Base-by-base conservation (phyloP, 345 rosid genomes). In the Abelmoschus esculentus region DNA sequence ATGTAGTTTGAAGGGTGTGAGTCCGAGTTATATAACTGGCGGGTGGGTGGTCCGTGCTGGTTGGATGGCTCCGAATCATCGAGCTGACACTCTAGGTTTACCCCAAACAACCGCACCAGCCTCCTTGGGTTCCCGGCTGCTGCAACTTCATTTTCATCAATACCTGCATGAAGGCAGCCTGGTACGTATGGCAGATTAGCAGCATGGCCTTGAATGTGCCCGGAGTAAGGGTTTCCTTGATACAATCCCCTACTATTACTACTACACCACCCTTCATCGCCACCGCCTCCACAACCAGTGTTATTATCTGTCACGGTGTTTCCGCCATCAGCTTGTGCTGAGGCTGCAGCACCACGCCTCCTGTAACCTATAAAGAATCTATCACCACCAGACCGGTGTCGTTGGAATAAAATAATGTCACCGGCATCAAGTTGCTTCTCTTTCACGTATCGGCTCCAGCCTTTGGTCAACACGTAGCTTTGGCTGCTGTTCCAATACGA, bases 401-500 rank as follows among this genome's bases (percentile, higher is more conserved):
- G 88, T 60, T 78, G 81, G 73, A 91, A 91, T 62, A 82, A 78
- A 72, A 89, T 83, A 34, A 86, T 74, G 71, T 91, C 97, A 0
- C 97, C 97, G 1, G 96, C 96, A 52, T 87, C 90, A 0, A 91
- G 89, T 29, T 84, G 86, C 77, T 91, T 91, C 75, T 91, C 97
- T 71, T 89, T 91, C 10, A 91, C 96, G 70, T 89, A 91, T 54
- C 90, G 73, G 71, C 97, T 89, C 97, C 97, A 91, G 5, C 97
- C 97, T 80, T 91, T 91, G 6, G 97, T 91, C 76, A 91, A 70
- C n/a, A 91, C 97, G 70, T 91, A 91, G 81, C 97, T 91, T 47
- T 91, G 97, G 65, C 97, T 91, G 55, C 91, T 85, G 70, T 80
- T 84, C 97, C 97, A 91, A 68, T 89, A 91, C 7, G 97, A 91